Conservation (phyloP, 1,284 basidiomycete genomes). For the Leccinum pachyderme region DNA sequence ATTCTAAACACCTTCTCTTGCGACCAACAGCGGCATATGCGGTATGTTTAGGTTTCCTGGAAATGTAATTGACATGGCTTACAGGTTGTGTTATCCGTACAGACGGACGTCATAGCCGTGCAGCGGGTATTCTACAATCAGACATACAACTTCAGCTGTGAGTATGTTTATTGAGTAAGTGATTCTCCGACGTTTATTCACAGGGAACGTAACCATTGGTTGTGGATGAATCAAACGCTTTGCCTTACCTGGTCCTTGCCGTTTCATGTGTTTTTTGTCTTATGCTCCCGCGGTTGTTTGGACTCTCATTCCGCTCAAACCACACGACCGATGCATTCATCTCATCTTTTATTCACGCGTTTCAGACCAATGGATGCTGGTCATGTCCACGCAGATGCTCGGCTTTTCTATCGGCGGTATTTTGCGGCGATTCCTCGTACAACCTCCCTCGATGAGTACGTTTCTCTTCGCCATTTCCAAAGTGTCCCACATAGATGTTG, state of each 20-base stretch:
- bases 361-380: conserved; percentile 71
- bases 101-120: conserved; percentile 76
- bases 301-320: neutral
- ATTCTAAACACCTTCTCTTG: neutral
- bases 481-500: neutral
- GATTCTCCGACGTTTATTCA: neutral
- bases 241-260: neutral
- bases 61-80: neutral
- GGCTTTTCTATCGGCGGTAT: conserved; percentile 87
- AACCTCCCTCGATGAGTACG: conserved; percentile 82
- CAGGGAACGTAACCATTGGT: neutral
- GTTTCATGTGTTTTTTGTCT: neutral
- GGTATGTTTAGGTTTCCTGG: conserved; percentile 9
- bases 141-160: conserved; percentile 60
- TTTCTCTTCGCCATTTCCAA: neutral
- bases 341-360: neutral
- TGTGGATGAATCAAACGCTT: neutral
- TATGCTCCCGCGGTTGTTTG: neutral
- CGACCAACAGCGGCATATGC: conserved; percentile 29
- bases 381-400: conserved; percentile 82
- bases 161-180: conserved; percentile 16
- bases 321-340: conserved; percentile 28
- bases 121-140: conserved; percentile 69
- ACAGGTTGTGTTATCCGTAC: neutral
- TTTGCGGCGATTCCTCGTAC: conserved; percentile 72